Evolutionary conservation across 108 stramenopile genomes (phyloP).

Genomic region (Schizochytrium sp.): DNA sequence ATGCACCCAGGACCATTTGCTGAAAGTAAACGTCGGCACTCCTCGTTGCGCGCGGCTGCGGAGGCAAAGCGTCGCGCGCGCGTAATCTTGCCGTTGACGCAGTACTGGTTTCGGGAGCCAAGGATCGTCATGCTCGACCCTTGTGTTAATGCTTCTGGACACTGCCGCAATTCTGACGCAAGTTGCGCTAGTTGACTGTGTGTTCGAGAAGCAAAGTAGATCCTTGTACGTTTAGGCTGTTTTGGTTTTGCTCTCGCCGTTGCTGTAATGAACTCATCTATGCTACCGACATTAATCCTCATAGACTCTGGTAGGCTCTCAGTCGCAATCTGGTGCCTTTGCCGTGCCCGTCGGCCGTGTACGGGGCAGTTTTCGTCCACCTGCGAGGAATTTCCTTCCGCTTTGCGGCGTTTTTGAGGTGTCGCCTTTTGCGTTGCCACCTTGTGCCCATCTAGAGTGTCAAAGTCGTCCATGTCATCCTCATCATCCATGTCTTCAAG

Average conservation of each 20-base stretch:
- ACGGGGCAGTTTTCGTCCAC: background rate
- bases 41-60: conserved; percentile 54
- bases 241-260: no score
- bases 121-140: conserved; percentile 86
- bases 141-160: conserved; percentile 83
- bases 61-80: background rate
- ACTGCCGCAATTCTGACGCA: conserved; percentile 87
- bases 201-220: conserved; percentile 95
- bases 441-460: background rate
- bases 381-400: background rate
- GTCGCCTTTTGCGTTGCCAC: background rate
- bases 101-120: conserved; percentile 97
- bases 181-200: conserved; percentile 97
- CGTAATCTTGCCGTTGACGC: conserved; percentile 82
- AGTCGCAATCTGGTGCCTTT: no score
- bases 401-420: background rate
- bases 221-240: conserved; percentile 25
- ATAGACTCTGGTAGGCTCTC: no score
- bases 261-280: no score
- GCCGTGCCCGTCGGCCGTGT: background rate
- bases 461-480: conserved; percentile 37
- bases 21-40: background rate
- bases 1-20: conserved; percentile 1
- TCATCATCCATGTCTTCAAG: conserved; percentile 26
- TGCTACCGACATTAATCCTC: no score